Evolutionary conservation across 495 filamentous ascomycete genomes (phyloP), one percentile per base, ranked within the genome.

Genomic region (Penicillium cataractarum): DNA sequence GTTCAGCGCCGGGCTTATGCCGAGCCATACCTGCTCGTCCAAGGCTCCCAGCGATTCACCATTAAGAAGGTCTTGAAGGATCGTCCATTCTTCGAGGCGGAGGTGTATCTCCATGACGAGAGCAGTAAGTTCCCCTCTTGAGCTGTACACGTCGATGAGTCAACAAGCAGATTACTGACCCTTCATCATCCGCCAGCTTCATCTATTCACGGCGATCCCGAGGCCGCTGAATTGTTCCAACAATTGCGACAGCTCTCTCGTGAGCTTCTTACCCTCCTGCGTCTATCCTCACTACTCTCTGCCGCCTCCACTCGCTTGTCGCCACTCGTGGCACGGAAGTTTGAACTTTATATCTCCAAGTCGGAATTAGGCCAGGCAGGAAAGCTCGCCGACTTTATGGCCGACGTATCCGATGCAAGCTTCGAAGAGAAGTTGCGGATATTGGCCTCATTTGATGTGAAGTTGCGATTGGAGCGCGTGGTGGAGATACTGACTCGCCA

Each of bases 301-400:
- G 78, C 81, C 22, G 77, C 77, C 37, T 79, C 82, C 15, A 81
- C 84, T 33, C 83, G 85, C 10, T 70, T 98, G 15, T 92, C 92
- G 6, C 92, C 93, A 1, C 79, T 94, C n/a, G 83, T 97, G 40
- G 89, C 92, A 0, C 84, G 92, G 24, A 87, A 92, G 49, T 84
- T 98, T 15, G 92, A 97, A 71, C 71, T 93, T 7, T 93, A 92
- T 68, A 96, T 99, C 53, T 82, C 83, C 1, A 87, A 84, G 72
- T 93, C 93, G 62, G 88, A 89, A 55, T 68, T 91, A 35, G 74
- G 81, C 35, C 90, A 97, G 58, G 93, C 95, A 5, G 95, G 94
- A 7, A 80, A 84, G 8, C 79, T 99, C n/a, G 95, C 95, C 8
- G 96, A 99, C 71, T 97, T 97, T 65, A 96, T 98, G 92, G 87